Conservation (phyloP, 2,329 filamentous ascomycete species). For the Pseudogymnoascus sp. region DNA sequence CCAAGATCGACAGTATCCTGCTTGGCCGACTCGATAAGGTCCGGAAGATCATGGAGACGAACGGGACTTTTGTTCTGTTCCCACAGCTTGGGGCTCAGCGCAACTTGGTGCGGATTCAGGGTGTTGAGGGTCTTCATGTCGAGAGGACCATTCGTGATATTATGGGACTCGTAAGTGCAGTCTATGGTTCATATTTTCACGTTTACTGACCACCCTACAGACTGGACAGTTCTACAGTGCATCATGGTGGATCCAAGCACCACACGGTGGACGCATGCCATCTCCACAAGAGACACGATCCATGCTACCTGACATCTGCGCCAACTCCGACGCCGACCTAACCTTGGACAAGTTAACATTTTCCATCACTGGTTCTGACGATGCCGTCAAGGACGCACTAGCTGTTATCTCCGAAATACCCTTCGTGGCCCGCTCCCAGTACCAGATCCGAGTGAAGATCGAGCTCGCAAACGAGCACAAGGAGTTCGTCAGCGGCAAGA, state of each 20-base stretch:
- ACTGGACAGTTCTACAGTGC: conserved; percentile 97
- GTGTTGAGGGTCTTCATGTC: conserved; percentile 85
- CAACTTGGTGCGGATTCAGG: conserved; percentile 82
- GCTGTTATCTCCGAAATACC: conserved; percentile 87
- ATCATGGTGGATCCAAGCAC: conserved; percentile 86
- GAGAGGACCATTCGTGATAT: conserved; percentile 93
- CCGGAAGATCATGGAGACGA: conserved; percentile 93
- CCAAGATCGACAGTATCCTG: conserved; percentile 92
- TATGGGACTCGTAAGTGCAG: conserved; percentile 72
- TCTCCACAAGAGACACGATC: conserved; percentile 66
- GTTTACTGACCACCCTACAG: conserved; percentile 37
- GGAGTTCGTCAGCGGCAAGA: conserved; percentile 98
- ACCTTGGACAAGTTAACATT: conserved; percentile 93
- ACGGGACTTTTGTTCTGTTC: conserved; percentile 91
- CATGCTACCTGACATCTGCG: conserved; percentile 95
- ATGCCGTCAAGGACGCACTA: conserved; percentile 92
- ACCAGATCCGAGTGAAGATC: conserved; percentile 95
- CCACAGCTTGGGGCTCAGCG: conserved; percentile 81
- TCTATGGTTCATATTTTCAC: conserved; percentile 16
- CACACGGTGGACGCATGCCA: conserved; percentile 57
- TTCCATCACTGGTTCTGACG: conserved; percentile 89
- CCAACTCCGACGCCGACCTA: conserved; percentile 90
- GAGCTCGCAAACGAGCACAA: conserved; percentile 99
- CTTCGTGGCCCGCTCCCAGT: conserved; percentile 79
- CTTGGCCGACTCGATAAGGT: conserved; percentile 91